phyloP scores from a whole-genome alignment of 805 yeast genomes.

The Pichia occidentalis region DNA sequence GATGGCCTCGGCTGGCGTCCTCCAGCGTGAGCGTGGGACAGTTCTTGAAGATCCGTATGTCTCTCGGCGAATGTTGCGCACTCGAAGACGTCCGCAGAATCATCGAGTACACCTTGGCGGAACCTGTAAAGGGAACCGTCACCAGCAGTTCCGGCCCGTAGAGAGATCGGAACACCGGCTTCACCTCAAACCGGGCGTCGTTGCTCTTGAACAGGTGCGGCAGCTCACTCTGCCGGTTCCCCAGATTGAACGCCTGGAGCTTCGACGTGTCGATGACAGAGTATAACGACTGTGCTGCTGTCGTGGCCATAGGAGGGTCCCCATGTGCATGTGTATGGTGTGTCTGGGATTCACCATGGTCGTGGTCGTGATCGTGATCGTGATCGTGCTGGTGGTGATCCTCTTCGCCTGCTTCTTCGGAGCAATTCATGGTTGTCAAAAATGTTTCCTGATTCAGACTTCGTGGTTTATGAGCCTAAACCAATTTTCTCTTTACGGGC shows the following conservation, averaged over 20 bases:
- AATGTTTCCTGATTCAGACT: neutral
- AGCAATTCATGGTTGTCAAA: slow-evolving; percentile 4
- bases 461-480: no score
- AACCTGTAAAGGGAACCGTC: slow-evolving; percentile 72
- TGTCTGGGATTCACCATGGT: no score
- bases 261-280: slow-evolving; percentile 53
- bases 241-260: slow-evolving; percentile 58
- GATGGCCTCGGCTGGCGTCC: no score
- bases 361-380: slow-evolving; percentile 18
- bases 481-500: no score
- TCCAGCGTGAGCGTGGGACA: no score
- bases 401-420: slow-evolving; percentile 1
- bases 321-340: slow-evolving; percentile 31
- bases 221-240: slow-evolving; percentile 44
- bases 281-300: slow-evolving; percentile 58
- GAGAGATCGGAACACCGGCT: slow-evolving; percentile 47
- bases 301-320: slow-evolving; percentile 66
- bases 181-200: slow-evolving; percentile 42
- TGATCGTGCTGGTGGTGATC: slow-evolving; percentile 16
- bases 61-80: slow-evolving; percentile 56
- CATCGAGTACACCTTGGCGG: slow-evolving; percentile 68
- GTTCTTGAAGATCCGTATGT: slow-evolving; percentile 68
- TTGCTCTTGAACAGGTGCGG: slow-evolving; percentile 46
- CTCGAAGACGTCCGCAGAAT: slow-evolving; percentile 60
- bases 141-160: slow-evolving; percentile 76